These are phyloP conservation scores for Mycena capillaripes DNA, from an alignment of 768 basidiomycete species.

Conservation along the genomic window DNA sequence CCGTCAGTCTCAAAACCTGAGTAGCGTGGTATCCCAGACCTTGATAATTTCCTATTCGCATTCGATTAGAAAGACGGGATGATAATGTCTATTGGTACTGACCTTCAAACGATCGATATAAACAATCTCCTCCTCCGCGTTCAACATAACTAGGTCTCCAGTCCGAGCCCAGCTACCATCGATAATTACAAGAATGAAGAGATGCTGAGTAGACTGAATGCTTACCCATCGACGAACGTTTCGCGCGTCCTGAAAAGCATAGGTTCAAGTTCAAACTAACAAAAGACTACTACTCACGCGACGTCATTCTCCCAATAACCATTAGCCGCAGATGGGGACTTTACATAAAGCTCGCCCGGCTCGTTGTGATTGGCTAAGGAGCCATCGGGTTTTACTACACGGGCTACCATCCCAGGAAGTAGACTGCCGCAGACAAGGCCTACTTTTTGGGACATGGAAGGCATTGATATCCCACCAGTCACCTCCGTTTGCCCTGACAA, in stretches of 20 bases:
- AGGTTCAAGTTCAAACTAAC: too few relatives aligned
- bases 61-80: neutral
- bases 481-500: slow-evolving; percentile 50
- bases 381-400: slow-evolving; percentile 63
- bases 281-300: too few relatives aligned
- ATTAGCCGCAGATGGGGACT: slow-evolving; percentile 57
- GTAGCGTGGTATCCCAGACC: slow-evolving; percentile 64
- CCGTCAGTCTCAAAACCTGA: slow-evolving; percentile 62
- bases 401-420: slow-evolving; percentile 59
- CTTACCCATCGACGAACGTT: slow-evolving; percentile 72
- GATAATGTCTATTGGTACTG: neutral
- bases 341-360: slow-evolving; percentile 63
- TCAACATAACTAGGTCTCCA: slow-evolving; percentile 70
- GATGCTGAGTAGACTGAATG: slow-evolving; percentile 20
- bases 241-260: slow-evolving; percentile 67
- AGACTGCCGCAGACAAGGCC: slow-evolving; percentile 50
- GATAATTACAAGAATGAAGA: neutral
- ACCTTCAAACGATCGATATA: slow-evolving; percentile 75
- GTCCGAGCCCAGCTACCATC: slow-evolving; percentile 74
- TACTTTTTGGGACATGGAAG: slow-evolving; percentile 37
- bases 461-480: slow-evolving; percentile 44
- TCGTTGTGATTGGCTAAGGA: slow-evolving; percentile 57
- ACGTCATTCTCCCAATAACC: slow-evolving; percentile 61
- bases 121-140: slow-evolving; percentile 65
- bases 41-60: slow-evolving; percentile 73